A percentile compares a stretch with the other conserved stretches of the same genome.
Conservation (phyloP, 768 basidiomycete genomes). For the Crassisporium funariophilum region DNA sequence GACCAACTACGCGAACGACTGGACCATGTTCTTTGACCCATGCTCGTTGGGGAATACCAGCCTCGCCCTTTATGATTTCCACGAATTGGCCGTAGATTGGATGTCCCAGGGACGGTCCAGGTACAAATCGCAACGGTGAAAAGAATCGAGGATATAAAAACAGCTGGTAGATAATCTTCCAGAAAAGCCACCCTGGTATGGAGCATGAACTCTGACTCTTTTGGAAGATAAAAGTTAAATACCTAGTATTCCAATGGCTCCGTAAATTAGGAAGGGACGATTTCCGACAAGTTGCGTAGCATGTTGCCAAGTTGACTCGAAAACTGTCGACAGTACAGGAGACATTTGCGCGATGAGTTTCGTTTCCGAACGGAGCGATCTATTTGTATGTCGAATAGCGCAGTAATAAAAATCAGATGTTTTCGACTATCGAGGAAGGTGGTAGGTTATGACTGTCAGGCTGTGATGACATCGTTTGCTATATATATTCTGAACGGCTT, state of each 20-base stretch:
- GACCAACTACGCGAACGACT: constrained; percentile 45
- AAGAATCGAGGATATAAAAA: constrained; percentile 32
- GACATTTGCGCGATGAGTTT: too few relatives aligned
- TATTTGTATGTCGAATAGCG: too few relatives aligned
- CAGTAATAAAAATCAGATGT: too few relatives aligned
- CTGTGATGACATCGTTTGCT: too few relatives aligned
- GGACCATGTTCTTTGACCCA: constrained; percentile 50
- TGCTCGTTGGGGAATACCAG: constrained; percentile 45
- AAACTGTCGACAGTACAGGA: not conserved
- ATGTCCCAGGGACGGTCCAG: constrained; percentile 29
- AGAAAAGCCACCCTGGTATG: constrained; percentile 7
- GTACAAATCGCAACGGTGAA: constrained; percentile 31
- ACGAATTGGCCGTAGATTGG: constrained; percentile 38
- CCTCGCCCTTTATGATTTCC: constrained; percentile 38
- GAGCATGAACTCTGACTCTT: not conserved
- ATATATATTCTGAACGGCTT: too few relatives aligned
- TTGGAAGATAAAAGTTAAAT: not conserved
- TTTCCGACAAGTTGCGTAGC: not conserved
- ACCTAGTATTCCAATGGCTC: constrained; percentile 1
- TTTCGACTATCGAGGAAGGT: too few relatives aligned
- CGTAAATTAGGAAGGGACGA: not conserved
- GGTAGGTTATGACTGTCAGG: too few relatives aligned
- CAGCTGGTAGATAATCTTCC: constrained; percentile 18
- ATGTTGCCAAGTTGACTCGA: constrained; percentile 5
- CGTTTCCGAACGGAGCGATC: too few relatives aligned